A percentile compares a stretch with the other conserved stretches of the same genome.
Evolutionary conservation across 2,329 filamentous ascomycete genomes (phyloP).

Genomic region (Aspergillus sp.): DNA sequence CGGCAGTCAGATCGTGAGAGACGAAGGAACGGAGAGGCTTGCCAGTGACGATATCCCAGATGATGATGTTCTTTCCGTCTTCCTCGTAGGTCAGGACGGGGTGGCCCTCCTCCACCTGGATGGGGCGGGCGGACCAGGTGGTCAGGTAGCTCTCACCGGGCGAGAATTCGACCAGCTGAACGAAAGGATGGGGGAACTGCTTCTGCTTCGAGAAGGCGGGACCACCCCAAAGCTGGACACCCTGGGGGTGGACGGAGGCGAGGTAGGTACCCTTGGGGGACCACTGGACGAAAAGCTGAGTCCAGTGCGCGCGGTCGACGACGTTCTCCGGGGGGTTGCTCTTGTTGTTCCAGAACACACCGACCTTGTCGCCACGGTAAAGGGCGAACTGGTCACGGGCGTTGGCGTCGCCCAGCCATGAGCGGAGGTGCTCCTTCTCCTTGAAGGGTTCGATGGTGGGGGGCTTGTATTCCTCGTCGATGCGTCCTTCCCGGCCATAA

Average conservation of each 20-base stretch:
- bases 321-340: slow-evolving; percentile 84
- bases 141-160: slow-evolving; percentile 89
- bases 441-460: slow-evolving; percentile 81
- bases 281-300: slow-evolving; percentile 97
- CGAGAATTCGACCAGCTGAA: slow-evolving; percentile 95
- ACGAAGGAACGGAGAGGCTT: slow-evolving; percentile 91
- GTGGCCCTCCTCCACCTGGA: slow-evolving; percentile 86
- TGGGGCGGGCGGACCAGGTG: slow-evolving; percentile 94
- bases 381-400: slow-evolving; percentile 95
- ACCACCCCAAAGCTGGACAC: slow-evolving; percentile 96
- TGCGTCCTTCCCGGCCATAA: slow-evolving; percentile 87
- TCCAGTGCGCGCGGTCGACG: slow-evolving; percentile 94
- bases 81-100: slow-evolving; percentile 79
- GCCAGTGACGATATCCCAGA: slow-evolving; percentile 92
- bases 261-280: slow-evolving; percentile 92
- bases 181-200: slow-evolving; percentile 91
- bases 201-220: slow-evolving; percentile 85
- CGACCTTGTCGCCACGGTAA: slow-evolving; percentile 87
- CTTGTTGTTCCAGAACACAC: slow-evolving; percentile 98
- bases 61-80: slow-evolving; percentile 98
- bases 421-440: slow-evolving; percentile 92
- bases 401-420: slow-evolving; percentile 85
- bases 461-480: slow-evolving; percentile 85
- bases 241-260: slow-evolving; percentile 91
- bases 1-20: slow-evolving; percentile 69